Conservation (phyloP, 805 yeast genomes). For the Yarrowia sp. region DNA sequence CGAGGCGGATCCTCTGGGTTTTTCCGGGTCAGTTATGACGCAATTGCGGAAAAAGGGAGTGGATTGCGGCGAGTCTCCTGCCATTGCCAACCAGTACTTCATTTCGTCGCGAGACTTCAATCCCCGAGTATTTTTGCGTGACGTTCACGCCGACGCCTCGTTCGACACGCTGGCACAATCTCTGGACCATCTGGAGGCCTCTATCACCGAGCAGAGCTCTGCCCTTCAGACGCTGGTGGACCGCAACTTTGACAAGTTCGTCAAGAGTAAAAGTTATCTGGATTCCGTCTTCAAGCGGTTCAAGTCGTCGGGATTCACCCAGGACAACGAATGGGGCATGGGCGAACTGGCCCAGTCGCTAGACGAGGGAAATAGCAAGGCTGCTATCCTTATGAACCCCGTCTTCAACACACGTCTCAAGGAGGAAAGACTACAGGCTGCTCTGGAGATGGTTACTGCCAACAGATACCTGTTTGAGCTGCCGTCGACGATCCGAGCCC, state of each 20-base stretch:
- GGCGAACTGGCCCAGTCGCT: constrained; percentile 40
- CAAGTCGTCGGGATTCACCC: constrained; percentile 40
- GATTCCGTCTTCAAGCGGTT: constrained; percentile 60
- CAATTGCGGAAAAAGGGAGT: constrained; percentile 43
- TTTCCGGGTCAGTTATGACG: constrained; percentile 46
- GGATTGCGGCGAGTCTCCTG: constrained; percentile 38
- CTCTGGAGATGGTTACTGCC: constrained; percentile 51
- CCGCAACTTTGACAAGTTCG: constrained; percentile 60
- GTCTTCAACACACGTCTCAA: constrained; percentile 50
- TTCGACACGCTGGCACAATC: constrained; percentile 49
- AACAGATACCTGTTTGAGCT: constrained; percentile 55
- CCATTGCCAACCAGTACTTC: constrained; percentile 46
- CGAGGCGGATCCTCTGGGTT: constrained; percentile 57
- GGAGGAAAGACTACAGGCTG: constrained; percentile 48
- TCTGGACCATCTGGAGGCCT: constrained; percentile 47
- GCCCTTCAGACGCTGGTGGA: constrained; percentile 52
- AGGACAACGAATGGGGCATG: constrained; percentile 37
- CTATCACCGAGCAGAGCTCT: constrained; percentile 49
- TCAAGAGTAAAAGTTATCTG: constrained; percentile 58
- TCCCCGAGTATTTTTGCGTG: constrained; percentile 52
- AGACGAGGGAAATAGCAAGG: constrained; percentile 50
- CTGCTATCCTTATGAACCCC: constrained; percentile 57
- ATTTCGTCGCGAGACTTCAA: constrained; percentile 58
- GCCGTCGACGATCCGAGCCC: constrained; percentile 47
- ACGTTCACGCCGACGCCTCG: constrained; percentile 54